Evolutionary conservation across 2,329 filamentous ascomycete species (phyloP), one percentile per base, ranked within the genome.

Genomic region (Scortechinia acanthostroma): DNA sequence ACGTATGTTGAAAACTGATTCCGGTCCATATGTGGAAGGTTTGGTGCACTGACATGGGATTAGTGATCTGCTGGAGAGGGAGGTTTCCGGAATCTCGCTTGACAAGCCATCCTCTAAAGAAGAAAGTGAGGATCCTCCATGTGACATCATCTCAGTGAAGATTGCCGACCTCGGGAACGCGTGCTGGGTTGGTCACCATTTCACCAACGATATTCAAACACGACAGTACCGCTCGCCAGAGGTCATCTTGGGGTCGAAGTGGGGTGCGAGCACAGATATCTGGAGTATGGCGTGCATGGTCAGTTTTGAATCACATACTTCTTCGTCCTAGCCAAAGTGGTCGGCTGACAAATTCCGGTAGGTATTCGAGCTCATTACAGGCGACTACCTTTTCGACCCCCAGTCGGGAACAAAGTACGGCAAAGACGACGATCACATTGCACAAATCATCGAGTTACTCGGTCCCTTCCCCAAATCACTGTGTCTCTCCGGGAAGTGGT

Each of bases 201-300:
- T 98, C 67, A 98, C 93, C 59, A 96, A 98, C 61, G 93, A 98
- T 62, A 98, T 98, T 57, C 93, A 98, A 63, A 98, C 93, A 5
- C 78, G 93, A 57, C 93, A 98, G 66, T 98, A 98, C 65, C 78
- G 93, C 47, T 97, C 93, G 1, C 93, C 93, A 1, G 93, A 98
- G 66, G 93, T 98, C 46, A 97, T 98, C 49, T 71, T 98, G 17
- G 93, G 93, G 30, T 82, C 90, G 2, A 97, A 97, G 71, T 98
- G 93, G 93, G 93, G 93, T 53, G 93, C 93, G n/a, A 97, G 91
- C 61, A 97, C 93, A 2, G 93, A 98, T 65, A 88, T 97, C 4
- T 98, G 93, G 93, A 97, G 91, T 67, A 98, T 98, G 93, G 91
- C 93, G 48, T 88, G 88, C 53, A 98, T 98, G 93, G 93, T 97